Evolutionary conservation across 1,139 yeast genomes (phyloP), one percentile per base, ranked within the genome.

Genomic region (Yamadazyma membranifaciens): DNA sequence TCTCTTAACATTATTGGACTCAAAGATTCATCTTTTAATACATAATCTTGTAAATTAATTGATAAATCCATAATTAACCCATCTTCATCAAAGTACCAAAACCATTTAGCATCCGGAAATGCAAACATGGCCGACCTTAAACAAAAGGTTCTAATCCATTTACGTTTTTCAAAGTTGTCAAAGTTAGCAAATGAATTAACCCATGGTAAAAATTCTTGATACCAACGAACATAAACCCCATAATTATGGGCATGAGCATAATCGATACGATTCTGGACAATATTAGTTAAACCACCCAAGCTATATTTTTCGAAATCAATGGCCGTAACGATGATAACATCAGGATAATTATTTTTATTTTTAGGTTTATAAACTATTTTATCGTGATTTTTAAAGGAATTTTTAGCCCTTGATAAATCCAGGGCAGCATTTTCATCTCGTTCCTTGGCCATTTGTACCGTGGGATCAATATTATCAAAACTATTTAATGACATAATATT

Each of bases 121-220:
- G 95, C 91, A 60, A 79, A 79, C 82, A 87, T 79, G 7, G 96
- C 96, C 11, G 91, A 91, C 48, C 94, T 73, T 57, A 85, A 57
- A 32, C 80, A 61, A 44, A 74, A 71, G 30, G 82, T 52, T 49
- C 81, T 75, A 16, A 78, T 73, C 92, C 94, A 84, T 44, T 74
- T 75, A 2, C 68, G 51, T 42, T 58, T 62, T 46, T 70, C 72
- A 31, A 46, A 48, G 34, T 56, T 47, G 31, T 65, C 62, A 46
- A 73, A 65, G 45, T 63, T 66, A 29, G 56, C 55, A 38, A 66
- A 60, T 16, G 78, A 71, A 38, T 75, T 69, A 42, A 83, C 56
- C 33, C 70, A 55, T 11, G 89, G 91, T 34, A 77, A 57, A 57
- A 86, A 88, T 59, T 89, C 96, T 60, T 87, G 92, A 31, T 75